Base-by-base conservation (phyloP, 2,329 filamentous ascomycete species). In the Teratosphaeriaceae sp. region DNA sequence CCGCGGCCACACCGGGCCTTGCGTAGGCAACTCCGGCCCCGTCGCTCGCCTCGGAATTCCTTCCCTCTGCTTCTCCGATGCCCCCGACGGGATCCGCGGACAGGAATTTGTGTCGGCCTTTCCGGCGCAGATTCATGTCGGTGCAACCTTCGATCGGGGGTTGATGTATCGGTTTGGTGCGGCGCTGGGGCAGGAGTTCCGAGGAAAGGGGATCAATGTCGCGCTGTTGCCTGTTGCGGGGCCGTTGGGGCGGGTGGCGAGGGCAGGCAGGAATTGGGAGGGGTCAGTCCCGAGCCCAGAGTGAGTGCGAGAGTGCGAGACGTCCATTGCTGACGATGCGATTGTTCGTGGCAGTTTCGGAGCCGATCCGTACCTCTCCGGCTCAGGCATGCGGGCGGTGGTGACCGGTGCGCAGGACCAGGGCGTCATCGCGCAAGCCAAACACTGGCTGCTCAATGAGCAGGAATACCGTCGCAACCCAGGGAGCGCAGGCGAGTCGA, bases 41-140 rank as follows among this genome's bases (percentile, higher is more conserved):
- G 82, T 80, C 1, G 61, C 68, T n/a, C 76, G 85, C 5, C 73
- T 88, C 13, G 84, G 83, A 1, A 82, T 90, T 45, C 82, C 84
- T 1, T 76, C 80, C 51, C 24, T 57, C 12, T 58, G 55, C 44
- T 50, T 56, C 30, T 41, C 49, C 8, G 55, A 58, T 40, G 50
- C 51, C 9, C 50, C 51, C 8, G 46, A 51, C 24, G 85, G 86
- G 2, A 71, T 92, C 12, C 78, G 84, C 21, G 78, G 79, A 13
- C 79, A 83, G 1, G 84, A 88, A 50, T 79, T 86, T 47, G 79
- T 82, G 41, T 88, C 85, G 0, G 83, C 79, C 0, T 90, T 90
- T 53, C 85, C 86, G 0, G 75, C 84, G 9, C 85, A 85, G n/a
- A 85, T 90, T 52, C 88, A 52, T 3, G 57, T 65, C 1, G 68